These are phyloP conservation scores for Backusella macrospora DNA, from an alignment of 192 early-diverging fungal species.

Conservation along the genomic window DNA sequence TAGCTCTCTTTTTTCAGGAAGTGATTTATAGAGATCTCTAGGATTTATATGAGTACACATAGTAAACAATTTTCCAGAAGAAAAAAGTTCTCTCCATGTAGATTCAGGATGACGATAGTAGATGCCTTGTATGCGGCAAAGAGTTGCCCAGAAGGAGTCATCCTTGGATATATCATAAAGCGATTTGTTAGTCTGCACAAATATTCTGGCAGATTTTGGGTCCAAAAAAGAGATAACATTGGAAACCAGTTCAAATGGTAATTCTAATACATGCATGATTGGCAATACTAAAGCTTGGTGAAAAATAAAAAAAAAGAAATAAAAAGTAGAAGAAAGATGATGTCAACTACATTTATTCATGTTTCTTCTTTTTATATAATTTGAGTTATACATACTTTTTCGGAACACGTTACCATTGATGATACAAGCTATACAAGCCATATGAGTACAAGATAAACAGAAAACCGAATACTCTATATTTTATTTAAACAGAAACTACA, in stretches of 20 bases:
- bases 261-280: background rate
- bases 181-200: background rate
- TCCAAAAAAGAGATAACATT: constrained; percentile 1
- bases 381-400: too few species aligned
- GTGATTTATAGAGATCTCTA: background rate
- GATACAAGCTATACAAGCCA: too few species aligned
- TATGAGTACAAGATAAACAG: too few species aligned
- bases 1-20: background rate
- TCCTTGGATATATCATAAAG: constrained; percentile 3
- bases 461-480: too few species aligned
- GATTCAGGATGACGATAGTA: background rate
- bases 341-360: too few species aligned
- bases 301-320: background rate
- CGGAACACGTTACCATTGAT: too few species aligned
- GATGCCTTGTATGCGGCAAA: background rate
- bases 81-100: background rate
- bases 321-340: background rate
- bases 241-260: background rate
- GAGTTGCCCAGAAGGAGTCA: background rate
- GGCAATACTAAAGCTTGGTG: background rate
- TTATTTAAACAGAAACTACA: too few species aligned
- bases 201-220: background rate
- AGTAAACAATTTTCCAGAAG: background rate
- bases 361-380: too few species aligned
- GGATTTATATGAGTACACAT: background rate